phyloP scores from a whole-genome alignment of 2,329 filamentous ascomycete genomes.

The Zarea fungicola region DNA sequence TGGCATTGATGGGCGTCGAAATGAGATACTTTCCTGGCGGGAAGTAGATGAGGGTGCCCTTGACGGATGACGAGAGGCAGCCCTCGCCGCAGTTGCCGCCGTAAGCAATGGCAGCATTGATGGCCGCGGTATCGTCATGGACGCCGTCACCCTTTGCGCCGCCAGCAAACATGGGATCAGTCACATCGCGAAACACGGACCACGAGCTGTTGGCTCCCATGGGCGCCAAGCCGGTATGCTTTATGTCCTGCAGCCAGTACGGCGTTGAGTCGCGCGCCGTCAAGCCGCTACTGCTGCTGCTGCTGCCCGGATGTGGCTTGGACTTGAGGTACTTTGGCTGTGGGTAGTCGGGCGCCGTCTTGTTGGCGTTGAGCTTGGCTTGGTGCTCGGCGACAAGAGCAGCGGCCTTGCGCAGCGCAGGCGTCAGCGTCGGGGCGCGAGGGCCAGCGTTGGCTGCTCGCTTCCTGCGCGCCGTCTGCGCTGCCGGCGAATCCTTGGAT shows the following conservation, averaged over 20 bases:
- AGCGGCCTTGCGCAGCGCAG: not conserved
- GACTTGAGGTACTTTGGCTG: no score
- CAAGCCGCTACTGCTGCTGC: no score
- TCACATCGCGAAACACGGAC: slow-evolving; percentile 7
- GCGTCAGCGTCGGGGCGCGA: not conserved
- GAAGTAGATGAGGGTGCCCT: slow-evolving; percentile 9
- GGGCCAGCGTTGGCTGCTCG: not conserved
- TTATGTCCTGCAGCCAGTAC: slow-evolving; percentile 9
- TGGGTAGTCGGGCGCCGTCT: no score
- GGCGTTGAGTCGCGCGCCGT: no score
- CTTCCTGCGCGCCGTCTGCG: not conserved
- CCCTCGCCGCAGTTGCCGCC: slow-evolving; percentile 6
- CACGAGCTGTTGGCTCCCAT: slow-evolving; percentile 10
- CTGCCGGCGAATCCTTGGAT: not conserved
- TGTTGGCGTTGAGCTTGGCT: not conserved
- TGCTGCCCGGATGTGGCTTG: no score
- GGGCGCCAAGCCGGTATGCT: slow-evolving; percentile 3
- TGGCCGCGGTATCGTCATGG: slow-evolving; percentile 4
- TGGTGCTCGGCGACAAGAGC: not conserved
- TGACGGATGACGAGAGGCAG: slow-evolving; percentile 2
- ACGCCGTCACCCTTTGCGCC: slow-evolving; percentile 7
- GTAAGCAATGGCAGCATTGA: slow-evolving; percentile 8
- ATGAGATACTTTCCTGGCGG: slow-evolving; percentile 6
- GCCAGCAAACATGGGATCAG: not conserved
- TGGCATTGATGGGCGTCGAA: slow-evolving; percentile 5